Conservation (phyloP, 331 rosid genomes). For the Phaseolus coccineus region DNA sequence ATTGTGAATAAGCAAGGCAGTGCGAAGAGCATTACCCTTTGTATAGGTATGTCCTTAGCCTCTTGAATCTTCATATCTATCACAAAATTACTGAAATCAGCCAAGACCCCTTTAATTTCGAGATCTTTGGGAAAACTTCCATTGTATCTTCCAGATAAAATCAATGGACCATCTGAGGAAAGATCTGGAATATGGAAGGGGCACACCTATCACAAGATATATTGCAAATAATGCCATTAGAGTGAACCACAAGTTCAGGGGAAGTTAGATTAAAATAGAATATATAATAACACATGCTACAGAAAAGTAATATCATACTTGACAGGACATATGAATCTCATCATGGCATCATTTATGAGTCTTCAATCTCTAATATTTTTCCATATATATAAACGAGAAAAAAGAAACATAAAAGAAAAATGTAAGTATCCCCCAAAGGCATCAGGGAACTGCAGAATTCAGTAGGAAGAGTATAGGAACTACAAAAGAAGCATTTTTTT, state of each 20-base stretch:
- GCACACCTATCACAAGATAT: conserved; percentile 60
- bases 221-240: conserved; percentile 44
- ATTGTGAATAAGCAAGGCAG: conserved; percentile 21
- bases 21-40: conserved; percentile 56
- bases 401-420: conserved; percentile 9
- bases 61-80: conserved; percentile 61
- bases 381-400: conserved; percentile 15
- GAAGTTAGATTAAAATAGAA: conserved; percentile 27
- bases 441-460: neutral
- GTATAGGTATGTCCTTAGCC: conserved; percentile 73
- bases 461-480: neutral
- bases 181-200: conserved; percentile 80
- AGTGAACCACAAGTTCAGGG: conserved; percentile 19
- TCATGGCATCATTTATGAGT: conserved; percentile 9
- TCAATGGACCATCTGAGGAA: conserved; percentile 61
- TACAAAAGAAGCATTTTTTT: neutral
- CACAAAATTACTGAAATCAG: conserved; percentile 57
- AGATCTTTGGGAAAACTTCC: conserved; percentile 68
- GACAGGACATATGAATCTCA: conserved; percentile 24
- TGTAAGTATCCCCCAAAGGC: neutral
- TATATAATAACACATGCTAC: neutral
- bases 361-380: conserved; percentile 14
- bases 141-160: conserved; percentile 73
- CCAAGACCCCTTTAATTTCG: conserved; percentile 68
- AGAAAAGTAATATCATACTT: neutral